Base-by-base conservation (phyloP, 1,284 basidiomycete species). In the Leucoagaricus sp. region DNA sequence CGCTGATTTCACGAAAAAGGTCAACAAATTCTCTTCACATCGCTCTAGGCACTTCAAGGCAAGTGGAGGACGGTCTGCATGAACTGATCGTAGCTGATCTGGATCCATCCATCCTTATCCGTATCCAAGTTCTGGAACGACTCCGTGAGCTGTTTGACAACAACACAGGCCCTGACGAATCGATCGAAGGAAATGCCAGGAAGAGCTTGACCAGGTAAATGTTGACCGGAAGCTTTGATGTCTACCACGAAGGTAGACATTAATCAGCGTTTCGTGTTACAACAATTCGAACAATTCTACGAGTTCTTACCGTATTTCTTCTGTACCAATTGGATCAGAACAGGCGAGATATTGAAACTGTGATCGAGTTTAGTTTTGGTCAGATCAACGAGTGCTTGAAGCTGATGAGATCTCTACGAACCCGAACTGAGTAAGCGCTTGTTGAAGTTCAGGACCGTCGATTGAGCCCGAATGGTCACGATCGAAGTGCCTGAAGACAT, bases 81-180 rank as follows among this genome's bases (percentile, higher is more conserved):
- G 67, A 91, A 91, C 66, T 81, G 75, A 53, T 91, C 89, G 65
- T 91, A 91, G 69, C 82, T 86, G 64, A 92, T 83, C 73, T 86
- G 84, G 60, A 91, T 78, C 84, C 85, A 89, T 44, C 89, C 89
- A 69, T 84, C 81, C n/a, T 81, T 71, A 63, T 91, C 80, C 10
- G 78, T 78, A 63, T 91, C 87, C 44, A 87, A 75, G 49, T 75
- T 73, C 54, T 64, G 63, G 66, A 82, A 91, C 31, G 83, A 72
- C 72, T 92, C 90, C 42, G 81, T 84, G 63, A 90, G 76, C 67
- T 89, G 86, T 75, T 89, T 91, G 61, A 91, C 80, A 3, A 84
- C 87, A 57, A 93, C 90, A 62, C 91, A 93, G 23, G 88, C 88
- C 55, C 89, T 82, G 40, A 93, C 86, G 74, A 92, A 93, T 60